These are phyloP conservation scores for Salpingoeca rosetta DNA, from an alignment of 78 protist genomes.

Conservation along the genomic window DNA sequence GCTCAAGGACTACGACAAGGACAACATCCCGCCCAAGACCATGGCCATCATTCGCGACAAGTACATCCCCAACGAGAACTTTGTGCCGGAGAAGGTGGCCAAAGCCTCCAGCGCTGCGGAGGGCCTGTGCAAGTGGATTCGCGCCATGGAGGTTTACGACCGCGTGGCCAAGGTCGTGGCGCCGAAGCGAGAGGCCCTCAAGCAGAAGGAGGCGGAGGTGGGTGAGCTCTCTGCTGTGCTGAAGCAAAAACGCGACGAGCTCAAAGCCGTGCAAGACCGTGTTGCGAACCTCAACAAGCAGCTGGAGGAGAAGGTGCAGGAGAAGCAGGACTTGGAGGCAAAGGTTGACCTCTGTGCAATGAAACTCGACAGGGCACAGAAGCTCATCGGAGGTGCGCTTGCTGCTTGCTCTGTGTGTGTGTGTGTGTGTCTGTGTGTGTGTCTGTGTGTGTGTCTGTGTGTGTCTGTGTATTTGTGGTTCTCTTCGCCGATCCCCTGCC, in stretches of 20 bases:
- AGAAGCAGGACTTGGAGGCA: constrained; percentile 35
- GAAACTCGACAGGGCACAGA: constrained; percentile 60
- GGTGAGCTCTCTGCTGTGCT: constrained; percentile 18
- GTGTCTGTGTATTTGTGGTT: too few species aligned
- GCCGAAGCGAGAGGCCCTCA: constrained; percentile 53
- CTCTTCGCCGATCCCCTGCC: too few species aligned
- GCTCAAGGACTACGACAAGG: constrained; percentile 40
- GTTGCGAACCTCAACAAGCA: constrained; percentile 37
- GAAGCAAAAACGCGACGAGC: not conserved
- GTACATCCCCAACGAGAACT: constrained; percentile 35
- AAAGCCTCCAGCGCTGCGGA: constrained; percentile 51
- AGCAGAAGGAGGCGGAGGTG: constrained; percentile 38
- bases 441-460: too few species aligned
- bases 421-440: too few species aligned
- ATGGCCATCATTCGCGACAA: constrained; percentile 15
- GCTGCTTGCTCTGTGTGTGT: too few species aligned
- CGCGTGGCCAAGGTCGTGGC: constrained; percentile 51
- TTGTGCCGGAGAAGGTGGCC: constrained; percentile 27
- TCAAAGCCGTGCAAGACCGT: constrained; percentile 21
- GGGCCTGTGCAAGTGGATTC: constrained; percentile 68
- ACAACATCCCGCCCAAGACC: constrained; percentile 24
- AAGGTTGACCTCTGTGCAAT: constrained; percentile 20
- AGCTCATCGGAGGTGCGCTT: constrained; percentile 50
- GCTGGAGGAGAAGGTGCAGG: constrained; percentile 26
- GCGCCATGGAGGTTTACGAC: constrained; percentile 62